These are phyloP conservation scores for Fusarium armeniacum DNA, from an alignment of 2,329 filamentous ascomycete species.

Conservation along the genomic window DNA sequence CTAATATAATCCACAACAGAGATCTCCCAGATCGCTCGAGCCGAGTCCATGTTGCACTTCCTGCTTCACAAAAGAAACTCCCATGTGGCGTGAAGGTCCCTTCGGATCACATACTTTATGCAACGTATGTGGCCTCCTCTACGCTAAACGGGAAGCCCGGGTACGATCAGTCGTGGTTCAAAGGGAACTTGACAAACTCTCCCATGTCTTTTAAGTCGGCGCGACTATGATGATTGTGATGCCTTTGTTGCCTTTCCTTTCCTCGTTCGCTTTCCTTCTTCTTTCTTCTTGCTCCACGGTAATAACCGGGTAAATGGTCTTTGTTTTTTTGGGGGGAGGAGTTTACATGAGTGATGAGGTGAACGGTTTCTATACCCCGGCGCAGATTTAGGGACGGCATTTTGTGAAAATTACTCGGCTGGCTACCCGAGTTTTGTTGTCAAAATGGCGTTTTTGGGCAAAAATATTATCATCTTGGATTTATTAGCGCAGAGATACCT, in stretches of 20 bases:
- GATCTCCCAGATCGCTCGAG: slow-evolving; percentile 5
- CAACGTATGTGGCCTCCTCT: slow-evolving; percentile 26
- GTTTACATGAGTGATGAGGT: slow-evolving; percentile 19
- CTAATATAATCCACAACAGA: not conserved
- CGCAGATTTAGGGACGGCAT: slow-evolving; percentile 24
- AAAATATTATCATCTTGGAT: slow-evolving; percentile 17
- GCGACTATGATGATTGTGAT: not conserved
- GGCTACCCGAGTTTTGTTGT: slow-evolving; percentile 17
- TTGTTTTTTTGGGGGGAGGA: not conserved
- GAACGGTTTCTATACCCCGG: slow-evolving; percentile 33
- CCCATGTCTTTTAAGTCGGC: not conserved
- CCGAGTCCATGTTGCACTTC: slow-evolving; percentile 23
- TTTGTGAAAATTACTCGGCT: slow-evolving; percentile 23
- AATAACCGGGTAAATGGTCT: not conserved
- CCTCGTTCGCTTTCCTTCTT: too few relatives aligned
- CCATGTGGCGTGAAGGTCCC: slow-evolving; percentile 24
- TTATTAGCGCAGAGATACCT: slow-evolving; percentile 31
- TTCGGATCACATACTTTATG: slow-evolving; percentile 30
- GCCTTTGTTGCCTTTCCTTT: too few relatives aligned
- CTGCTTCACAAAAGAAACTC: slow-evolving; percentile 29
- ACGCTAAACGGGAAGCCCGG: slow-evolving; percentile 19
- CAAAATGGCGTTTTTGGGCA: slow-evolving; percentile 21
- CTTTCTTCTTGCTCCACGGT: not conserved
- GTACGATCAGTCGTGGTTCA: not conserved
- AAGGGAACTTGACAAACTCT: not conserved